These are phyloP conservation scores for Bacidia gigantensis DNA, from an alignment of 495 filamentous ascomycete species.

Conservation along the genomic window DNA sequence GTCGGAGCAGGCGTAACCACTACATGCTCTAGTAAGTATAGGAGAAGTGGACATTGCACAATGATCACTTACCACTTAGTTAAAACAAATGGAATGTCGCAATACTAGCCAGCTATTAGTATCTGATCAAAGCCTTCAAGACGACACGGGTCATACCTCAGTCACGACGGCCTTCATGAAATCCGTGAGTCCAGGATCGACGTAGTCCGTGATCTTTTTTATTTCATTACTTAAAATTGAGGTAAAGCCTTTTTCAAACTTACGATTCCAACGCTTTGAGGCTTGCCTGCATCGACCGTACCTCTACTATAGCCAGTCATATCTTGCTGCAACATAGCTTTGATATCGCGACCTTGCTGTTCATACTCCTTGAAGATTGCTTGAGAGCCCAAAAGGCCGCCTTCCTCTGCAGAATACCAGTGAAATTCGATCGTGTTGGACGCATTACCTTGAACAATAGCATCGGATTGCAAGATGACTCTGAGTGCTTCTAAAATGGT, in stretches of 20 bases:
- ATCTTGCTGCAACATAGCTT: slow-evolving; percentile 98
- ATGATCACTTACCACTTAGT: slow-evolving; percentile 51
- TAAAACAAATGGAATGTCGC: slow-evolving; percentile 74
- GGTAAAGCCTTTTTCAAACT: no score
- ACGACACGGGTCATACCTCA: slow-evolving; percentile 50
- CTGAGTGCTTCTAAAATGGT: slow-evolving; percentile 64
- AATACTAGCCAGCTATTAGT: slow-evolving; percentile 62
- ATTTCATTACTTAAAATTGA: no score
- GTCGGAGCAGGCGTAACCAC: slow-evolving; percentile 90
- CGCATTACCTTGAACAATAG: slow-evolving; percentile 36
- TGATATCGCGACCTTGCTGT: slow-evolving; percentile 58
- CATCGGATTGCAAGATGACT: slow-evolving; percentile 43
- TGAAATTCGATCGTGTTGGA: slow-evolving; percentile 87
- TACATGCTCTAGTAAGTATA: neutral
- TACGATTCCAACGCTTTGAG: slow-evolving; percentile 80
- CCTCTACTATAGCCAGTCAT: slow-evolving; percentile 90
- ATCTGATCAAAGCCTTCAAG: neutral
- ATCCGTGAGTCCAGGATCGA: slow-evolving; percentile 64
- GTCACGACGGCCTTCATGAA: slow-evolving; percentile 88
- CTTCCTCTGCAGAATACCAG: slow-evolving; percentile 90
- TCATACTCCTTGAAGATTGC: slow-evolving; percentile 82
- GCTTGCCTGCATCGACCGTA: slow-evolving; percentile 67
- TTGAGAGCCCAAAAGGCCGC: slow-evolving; percentile 72
- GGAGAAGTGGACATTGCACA: no score
- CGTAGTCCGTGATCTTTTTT: slow-evolving; percentile 92